Percentiles rank a stretch among this genome's conserved stretches.
phyloP scores from a whole-genome alignment of 2,329 filamentous ascomycete genomes.

The Alternaria novae-zelandiae region DNA sequence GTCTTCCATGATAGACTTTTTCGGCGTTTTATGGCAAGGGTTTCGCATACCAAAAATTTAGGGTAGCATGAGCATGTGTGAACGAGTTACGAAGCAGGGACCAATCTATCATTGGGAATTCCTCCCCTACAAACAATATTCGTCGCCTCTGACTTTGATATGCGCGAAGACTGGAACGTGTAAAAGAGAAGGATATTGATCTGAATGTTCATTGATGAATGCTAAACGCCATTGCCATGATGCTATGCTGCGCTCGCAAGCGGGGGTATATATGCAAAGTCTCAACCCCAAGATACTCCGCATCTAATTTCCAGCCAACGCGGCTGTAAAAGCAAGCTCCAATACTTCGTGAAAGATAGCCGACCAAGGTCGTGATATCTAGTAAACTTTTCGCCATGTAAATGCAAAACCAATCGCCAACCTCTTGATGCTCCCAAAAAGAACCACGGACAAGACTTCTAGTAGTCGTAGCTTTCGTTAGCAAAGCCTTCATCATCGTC shows the following conservation, averaged over 20 bases:
- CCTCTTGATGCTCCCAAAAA: not conserved
- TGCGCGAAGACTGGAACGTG: not conserved
- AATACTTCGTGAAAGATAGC: not conserved
- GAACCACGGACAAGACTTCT: not conserved
- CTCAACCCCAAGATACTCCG: not conserved
- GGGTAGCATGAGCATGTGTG: conserved; percentile 38
- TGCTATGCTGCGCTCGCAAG: conserved; percentile 16
- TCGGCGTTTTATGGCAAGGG: conserved; percentile 18
- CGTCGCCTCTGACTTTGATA: not conserved
- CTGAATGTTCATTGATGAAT: not conserved
- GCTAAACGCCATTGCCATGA: conserved; percentile 12
- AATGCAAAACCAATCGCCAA: conserved; percentile 2
- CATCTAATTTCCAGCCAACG: not conserved
- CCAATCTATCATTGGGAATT: conserved; percentile 44
- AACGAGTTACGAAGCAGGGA: conserved; percentile 44
- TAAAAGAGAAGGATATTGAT: not conserved
- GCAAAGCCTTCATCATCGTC: conserved; percentile 52
- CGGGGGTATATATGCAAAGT: conserved; percentile 21
- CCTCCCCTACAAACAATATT: conserved; percentile 38
- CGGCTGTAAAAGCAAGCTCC: not conserved
- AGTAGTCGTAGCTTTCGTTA: conserved; percentile 47
- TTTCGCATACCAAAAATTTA: conserved; percentile 32
- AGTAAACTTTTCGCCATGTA: not conserved
- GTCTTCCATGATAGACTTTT: conserved; percentile 22
- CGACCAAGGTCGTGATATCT: not conserved